phyloP scores from a whole-genome alignment of 176 grass and related monocot genomes.

The Alloteropsis semialata region DNA sequence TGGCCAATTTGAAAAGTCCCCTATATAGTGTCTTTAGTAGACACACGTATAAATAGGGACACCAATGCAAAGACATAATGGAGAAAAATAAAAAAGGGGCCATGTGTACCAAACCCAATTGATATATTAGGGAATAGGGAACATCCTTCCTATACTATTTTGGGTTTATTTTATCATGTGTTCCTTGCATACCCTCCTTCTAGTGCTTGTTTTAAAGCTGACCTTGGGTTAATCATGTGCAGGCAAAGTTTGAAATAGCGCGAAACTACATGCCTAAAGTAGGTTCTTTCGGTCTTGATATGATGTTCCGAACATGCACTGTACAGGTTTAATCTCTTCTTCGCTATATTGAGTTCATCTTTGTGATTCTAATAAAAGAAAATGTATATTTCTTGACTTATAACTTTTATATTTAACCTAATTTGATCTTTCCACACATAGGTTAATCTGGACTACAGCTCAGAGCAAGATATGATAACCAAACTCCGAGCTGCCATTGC shows the following conservation, averaged over 20 bases:
- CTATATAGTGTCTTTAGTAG: too few species aligned
- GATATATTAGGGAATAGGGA: too few species aligned
- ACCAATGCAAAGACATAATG: too few species aligned
- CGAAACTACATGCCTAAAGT: constrained; percentile 99
- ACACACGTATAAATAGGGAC: too few species aligned
- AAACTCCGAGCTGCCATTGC: constrained; percentile 82
- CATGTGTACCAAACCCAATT: too few species aligned
- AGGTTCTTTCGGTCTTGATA: constrained; percentile 88
- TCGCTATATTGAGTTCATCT: neutral
- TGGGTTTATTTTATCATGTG: neutral
- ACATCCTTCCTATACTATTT: neutral
- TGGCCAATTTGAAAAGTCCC: too few species aligned
- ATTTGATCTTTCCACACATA: constrained; percentile 5
- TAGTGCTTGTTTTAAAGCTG: neutral
- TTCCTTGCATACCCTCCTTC: neutral
- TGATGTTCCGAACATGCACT: constrained; percentile 99
- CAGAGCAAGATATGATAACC: constrained; percentile 90
- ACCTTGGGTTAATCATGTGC: neutral
- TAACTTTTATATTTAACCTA: neutral
- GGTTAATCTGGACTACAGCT: constrained; percentile 99
- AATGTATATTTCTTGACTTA: neutral
- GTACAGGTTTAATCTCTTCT: constrained; percentile 53
- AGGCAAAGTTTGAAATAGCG: constrained; percentile 92
- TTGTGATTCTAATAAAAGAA: neutral
- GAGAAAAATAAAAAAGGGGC: too few species aligned